A percentile compares a stretch with the other conserved stretches of the same genome.
Evolutionary conservation across 2,329 filamentous ascomycete genomes (phyloP).

Genomic region (Emericellopsis atlantica): DNA sequence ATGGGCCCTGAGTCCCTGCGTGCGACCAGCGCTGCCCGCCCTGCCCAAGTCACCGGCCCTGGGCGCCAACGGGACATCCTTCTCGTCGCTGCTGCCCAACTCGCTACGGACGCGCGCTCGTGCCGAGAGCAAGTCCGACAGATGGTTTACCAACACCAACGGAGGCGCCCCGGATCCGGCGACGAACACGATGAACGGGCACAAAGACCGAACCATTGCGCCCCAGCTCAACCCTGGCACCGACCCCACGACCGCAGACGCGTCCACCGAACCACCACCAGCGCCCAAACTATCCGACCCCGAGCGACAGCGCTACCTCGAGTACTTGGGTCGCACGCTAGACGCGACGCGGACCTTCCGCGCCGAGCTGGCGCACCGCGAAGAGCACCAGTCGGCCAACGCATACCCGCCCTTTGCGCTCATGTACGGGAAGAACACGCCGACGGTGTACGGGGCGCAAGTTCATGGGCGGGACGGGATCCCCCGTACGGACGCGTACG

Average conservation of each 20-base stretch:
- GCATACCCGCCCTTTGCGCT: conserved; percentile 70
- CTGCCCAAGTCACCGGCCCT: conserved; percentile 23
- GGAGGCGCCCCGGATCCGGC: neutral
- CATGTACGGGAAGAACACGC: conserved; percentile 77
- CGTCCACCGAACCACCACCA: conserved; percentile 2
- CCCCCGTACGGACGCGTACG: conserved; percentile 64
- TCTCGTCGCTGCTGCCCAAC: conserved; percentile 32
- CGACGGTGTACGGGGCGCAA: conserved; percentile 72
- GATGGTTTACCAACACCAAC: conserved; percentile 3
- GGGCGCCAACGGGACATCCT: conserved; percentile 18
- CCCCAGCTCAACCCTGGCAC: conserved; percentile 11
- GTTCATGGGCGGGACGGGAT: conserved; percentile 65
- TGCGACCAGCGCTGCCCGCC: conserved; percentile 53
- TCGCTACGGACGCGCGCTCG: conserved; percentile 24
- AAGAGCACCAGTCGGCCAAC: conserved; percentile 50
- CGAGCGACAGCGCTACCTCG: conserved; percentile 22
- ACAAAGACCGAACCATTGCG: conserved; percentile 25
- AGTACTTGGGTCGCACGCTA: conserved; percentile 67
- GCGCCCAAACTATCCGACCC: conserved; percentile 11
- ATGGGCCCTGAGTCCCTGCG: conserved; percentile 65
- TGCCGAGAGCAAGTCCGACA: conserved; percentile 28
- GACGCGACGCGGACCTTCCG: conserved; percentile 64
- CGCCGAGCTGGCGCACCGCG: conserved; percentile 51
- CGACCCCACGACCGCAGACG: neutral
- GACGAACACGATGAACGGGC: conserved; percentile 6